Conservation (phyloP, 352 stramenopile genomes). For the Plasmopara halstedii region DNA sequence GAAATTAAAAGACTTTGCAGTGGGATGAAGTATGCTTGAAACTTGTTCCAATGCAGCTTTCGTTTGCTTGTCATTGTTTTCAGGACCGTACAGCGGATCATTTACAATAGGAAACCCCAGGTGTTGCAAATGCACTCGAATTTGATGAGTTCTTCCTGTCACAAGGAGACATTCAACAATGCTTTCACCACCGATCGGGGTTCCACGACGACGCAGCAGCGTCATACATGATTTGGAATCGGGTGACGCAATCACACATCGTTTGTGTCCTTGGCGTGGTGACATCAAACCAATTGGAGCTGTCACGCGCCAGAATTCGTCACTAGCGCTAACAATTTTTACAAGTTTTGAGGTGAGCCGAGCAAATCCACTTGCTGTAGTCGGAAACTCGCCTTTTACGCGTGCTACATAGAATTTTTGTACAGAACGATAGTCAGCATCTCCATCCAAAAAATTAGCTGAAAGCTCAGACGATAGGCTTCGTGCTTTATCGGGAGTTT, state of each 20-base stretch:
- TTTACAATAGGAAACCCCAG: conserved; percentile 88
- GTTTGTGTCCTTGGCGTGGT: conserved; percentile 17
- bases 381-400: conserved; percentile 38
- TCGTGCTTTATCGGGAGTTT: conserved; percentile 31
- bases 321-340: conserved; percentile 3
- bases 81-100: conserved; percentile 88
- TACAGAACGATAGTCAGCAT: conserved; percentile 19
- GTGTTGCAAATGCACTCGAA: conserved; percentile 90
- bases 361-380: conserved; percentile 5
- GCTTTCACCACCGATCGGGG: conserved; percentile 28
- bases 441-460: conserved; percentile 9
- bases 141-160: conserved; percentile 93
- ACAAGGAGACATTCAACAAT: conserved; percentile 86
- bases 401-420: conserved; percentile 51
- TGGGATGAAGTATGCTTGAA: neutral
- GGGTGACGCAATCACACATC: conserved; percentile 14
- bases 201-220: conserved; percentile 25
- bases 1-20: neutral
- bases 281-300: conserved; percentile 30
- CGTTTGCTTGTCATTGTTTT: neutral
- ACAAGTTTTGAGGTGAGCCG: conserved; percentile 10
- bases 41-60: neutral
- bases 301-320: conserved; percentile 29
- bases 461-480: conserved; percentile 33
- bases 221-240: conserved; percentile 35